phyloP scores from a whole-genome alignment of 352 stramenopile species.

The Elongisporangium undulatum region DNA sequence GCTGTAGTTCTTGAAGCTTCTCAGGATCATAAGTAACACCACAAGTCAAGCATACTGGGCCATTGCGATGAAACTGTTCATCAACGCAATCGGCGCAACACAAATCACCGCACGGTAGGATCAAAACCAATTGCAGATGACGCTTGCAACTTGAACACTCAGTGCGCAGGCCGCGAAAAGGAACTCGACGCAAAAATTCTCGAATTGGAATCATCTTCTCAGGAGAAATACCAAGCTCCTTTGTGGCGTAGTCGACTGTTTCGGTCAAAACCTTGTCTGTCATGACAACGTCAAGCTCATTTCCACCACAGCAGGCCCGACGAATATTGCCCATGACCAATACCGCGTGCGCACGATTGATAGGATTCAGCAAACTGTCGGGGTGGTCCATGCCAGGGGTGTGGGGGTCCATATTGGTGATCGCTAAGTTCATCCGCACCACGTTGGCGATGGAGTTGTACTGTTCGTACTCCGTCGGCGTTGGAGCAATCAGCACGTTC shows the following conservation, averaged over 20 bases:
- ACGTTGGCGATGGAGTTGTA: slow-evolving; percentile 69
- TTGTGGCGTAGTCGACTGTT: slow-evolving; percentile 55
- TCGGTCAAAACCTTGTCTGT: slow-evolving; percentile 37
- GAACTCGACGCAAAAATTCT: slow-evolving; percentile 54
- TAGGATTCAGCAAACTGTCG: slow-evolving; percentile 76
- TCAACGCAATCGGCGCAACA: slow-evolving; percentile 93
- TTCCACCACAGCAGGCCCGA: slow-evolving; percentile 47
- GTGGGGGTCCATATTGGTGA: slow-evolving; percentile 71
- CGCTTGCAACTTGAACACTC: slow-evolving; percentile 84
- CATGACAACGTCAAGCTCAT: slow-evolving; percentile 37
- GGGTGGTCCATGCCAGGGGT: slow-evolving; percentile 47
- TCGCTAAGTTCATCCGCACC: slow-evolving; percentile 66
- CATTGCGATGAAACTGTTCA: slow-evolving; percentile 42
- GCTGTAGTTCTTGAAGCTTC: slow-evolving; percentile 86
- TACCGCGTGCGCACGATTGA: slow-evolving; percentile 55
- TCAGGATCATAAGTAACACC: slow-evolving; percentile 73
- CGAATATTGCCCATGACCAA: slow-evolving; percentile 61
- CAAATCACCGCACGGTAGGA: slow-evolving; percentile 90
- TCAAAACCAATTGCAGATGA: slow-evolving; percentile 83
- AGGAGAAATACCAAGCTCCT: slow-evolving; percentile 25
- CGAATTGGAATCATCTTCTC: slow-evolving; percentile 35
- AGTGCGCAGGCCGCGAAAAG: slow-evolving; percentile 32
- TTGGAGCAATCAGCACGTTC: slow-evolving; percentile 59
- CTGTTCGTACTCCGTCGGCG: slow-evolving; percentile 54
- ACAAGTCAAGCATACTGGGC: slow-evolving; percentile 54